Base-by-base conservation (phyloP, 2,329 filamentous ascomycete genomes). In the Cytospora mali region DNA sequence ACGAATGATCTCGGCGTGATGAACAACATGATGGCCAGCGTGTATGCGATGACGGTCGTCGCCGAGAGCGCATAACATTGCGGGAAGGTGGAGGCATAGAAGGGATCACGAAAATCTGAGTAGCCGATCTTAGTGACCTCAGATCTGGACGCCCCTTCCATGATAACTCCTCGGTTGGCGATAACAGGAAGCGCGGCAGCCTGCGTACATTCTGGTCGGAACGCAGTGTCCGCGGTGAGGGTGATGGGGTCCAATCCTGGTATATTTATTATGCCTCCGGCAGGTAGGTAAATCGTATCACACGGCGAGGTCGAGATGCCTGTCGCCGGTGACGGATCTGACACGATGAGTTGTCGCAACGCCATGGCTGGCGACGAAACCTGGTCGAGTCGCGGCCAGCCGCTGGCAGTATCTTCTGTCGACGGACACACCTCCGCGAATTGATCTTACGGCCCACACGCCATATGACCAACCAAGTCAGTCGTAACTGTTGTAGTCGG, bases 1-100 rank as follows among this genome's bases (percentile, higher is more conserved):
- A 96, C 88, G 74, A 95, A 97, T 4, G 95, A 97, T 57, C 94
- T 88, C n/a, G 94, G 94, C 0, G 93, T 96, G 70, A 97, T 93
- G 72, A 97, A 86, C 42, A 98, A 87, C 84, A 97, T 96, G 66
- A 97, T 91, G 69, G 97, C 89, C 53, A 98, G 86, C 73, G 96
- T 90, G 77, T 96, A 98, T 55, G 93, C 90, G 55, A 96, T 89
- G 61, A 97, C 90, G 0, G 93, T 98, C 21, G 92, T 92, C 18
- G 93, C 91, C 61, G 93, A 93, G 59, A 98, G 90, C 52, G 93
- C 93, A 73, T 97, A 99, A 70, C 91, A 90, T 75, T 96, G 93
- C 16, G 95, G 94, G 51, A 95, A 94, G 23, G 92, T 93, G 42
- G 93, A 97, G 60, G 93, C 90, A 76, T 96, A 97, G 76, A 99